These are phyloP conservation scores for Entonaema liquescens DNA, from an alignment of 495 filamentous ascomycete species.

Conservation along the genomic window DNA sequence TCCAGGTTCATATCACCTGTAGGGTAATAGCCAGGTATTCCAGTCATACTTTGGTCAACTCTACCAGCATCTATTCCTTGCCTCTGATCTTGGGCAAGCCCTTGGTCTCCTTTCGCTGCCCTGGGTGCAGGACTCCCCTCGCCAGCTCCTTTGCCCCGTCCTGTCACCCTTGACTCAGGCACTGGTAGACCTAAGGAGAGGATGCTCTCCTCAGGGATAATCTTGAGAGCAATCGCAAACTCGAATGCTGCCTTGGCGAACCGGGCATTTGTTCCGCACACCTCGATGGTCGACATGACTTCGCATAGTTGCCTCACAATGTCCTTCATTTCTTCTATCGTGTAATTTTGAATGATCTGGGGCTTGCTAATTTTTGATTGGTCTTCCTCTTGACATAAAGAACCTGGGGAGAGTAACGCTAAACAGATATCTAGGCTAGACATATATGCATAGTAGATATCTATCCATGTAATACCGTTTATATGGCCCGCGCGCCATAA, in stretches of 20 bases:
- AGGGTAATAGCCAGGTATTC: constrained; percentile 15
- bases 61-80: neutral
- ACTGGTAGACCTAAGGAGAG: constrained; percentile 10
- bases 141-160: neutral
- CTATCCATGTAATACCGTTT: constrained; percentile 37
- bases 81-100: neutral
- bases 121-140: neutral
- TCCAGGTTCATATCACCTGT: constrained; percentile 8
- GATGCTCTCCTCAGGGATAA: constrained; percentile 18
- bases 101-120: neutral
- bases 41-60: constrained; percentile 14
- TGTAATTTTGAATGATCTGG: constrained; percentile 12
- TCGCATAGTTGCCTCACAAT: constrained; percentile 25
- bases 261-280: constrained; percentile 37
- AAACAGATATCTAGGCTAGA: constrained; percentile 32
- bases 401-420: constrained; percentile 24
- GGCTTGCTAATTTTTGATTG: constrained; percentile 20
- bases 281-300: constrained; percentile 35
- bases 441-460: constrained; percentile 37
- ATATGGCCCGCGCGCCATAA: constrained; percentile 29
- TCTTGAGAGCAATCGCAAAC: constrained; percentile 30
- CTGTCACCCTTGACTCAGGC: constrained; percentile 3
- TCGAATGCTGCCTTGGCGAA: constrained; percentile 38
- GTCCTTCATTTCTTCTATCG: constrained; percentile 27
- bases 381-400: constrained; percentile 20